Evolutionary conservation across 2,329 filamentous ascomycete genomes (phyloP), one percentile per base, ranked within the genome.

Genomic region (Cercospora janseana): DNA sequence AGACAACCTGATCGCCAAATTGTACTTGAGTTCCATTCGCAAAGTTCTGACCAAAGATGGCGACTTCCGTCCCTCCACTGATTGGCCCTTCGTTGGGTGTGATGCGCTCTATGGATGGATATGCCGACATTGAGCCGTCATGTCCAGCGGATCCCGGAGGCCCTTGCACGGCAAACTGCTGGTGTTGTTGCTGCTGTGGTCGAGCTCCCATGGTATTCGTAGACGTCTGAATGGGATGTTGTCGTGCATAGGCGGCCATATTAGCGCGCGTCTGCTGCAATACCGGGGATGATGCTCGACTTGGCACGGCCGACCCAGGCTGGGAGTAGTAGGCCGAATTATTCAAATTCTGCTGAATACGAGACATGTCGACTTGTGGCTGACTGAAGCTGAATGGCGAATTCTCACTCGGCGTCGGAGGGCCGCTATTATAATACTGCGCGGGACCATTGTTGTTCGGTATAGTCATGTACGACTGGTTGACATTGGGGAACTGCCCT

Each of bases 31-130:
- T 78, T 1, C 82, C 82, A 69, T 86, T 85, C 57, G 83, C 85
- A 66, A 95, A 95, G 10, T 85, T 82, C 57, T 83, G 87, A 13
- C 91, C 90, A 6, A 95, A 75, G 49, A 93, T 80, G 0, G 88
- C 92, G 3, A 95, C 88, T 67, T 96, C 90, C 45, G 88, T 90
- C 32, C 90, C 90, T 52, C 90, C 90, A 27, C 81, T 82, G 51
- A 84, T 87, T 5, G 90, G 87, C 0, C 90, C 90, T 67, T 94
- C 87, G 23, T 79, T 79, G 0, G 91, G 90, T 27, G 93, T 88
- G 54, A 95, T 78, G 10, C 52, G 41, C 7, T 45, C 45, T 28
- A 59, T 53, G 8, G 41, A 37, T 9, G 55, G 59, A 21, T 35
- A 51, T 23, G 47, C 41, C 7, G 37, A 27, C 24, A 46, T 53